A percentile compares a stretch with the other conserved stretches of the same genome.
These are phyloP conservation scores for Euphorbia celastroides DNA, from an alignment of 441 rosid genomes.

Conservation along the genomic window DNA sequence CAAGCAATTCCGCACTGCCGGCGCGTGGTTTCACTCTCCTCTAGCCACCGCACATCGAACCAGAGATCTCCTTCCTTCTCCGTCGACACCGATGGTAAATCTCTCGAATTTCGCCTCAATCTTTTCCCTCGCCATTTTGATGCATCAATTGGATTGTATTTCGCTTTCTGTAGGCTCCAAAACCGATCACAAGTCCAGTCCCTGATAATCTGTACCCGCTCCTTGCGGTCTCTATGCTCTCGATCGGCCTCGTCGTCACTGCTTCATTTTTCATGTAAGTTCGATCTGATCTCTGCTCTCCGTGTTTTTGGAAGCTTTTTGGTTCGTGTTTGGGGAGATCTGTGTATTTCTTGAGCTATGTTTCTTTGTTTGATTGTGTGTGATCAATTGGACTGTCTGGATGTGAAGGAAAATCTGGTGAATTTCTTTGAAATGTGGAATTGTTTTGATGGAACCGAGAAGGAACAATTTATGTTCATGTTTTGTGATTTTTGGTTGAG, in stretches of 20 bases:
- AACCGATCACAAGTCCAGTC: constrained; percentile 74
- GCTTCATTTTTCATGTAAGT: constrained; percentile 91
- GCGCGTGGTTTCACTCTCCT: constrained; percentile 17
- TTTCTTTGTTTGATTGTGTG: not conserved
- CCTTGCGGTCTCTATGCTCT: constrained; percentile 55
- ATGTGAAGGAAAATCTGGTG: not conserved
- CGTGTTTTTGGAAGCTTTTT: not conserved
- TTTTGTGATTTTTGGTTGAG: not conserved
- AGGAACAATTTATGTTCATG: not conserved
- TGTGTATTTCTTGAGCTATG: not conserved
- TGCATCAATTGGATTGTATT: not conserved
- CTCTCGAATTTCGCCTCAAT: not conserved
- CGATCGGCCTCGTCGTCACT: constrained; percentile 69
- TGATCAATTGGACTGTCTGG: not conserved
- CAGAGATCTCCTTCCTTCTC: constrained; percentile 6
- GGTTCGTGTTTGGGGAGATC: constrained; percentile 10
- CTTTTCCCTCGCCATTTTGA: not conserved
- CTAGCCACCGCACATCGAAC: not conserved
- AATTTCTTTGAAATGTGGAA: not conserved
- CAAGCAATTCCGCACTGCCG: not conserved
- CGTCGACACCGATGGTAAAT: constrained; percentile 25
- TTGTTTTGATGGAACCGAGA: not conserved
- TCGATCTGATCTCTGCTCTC: constrained; percentile 17
- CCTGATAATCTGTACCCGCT: constrained; percentile 71
- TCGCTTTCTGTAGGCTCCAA: constrained; percentile 42